Base-by-base conservation (phyloP, 306 rosid species). In the Casuarina cunninghamiana region DNA sequence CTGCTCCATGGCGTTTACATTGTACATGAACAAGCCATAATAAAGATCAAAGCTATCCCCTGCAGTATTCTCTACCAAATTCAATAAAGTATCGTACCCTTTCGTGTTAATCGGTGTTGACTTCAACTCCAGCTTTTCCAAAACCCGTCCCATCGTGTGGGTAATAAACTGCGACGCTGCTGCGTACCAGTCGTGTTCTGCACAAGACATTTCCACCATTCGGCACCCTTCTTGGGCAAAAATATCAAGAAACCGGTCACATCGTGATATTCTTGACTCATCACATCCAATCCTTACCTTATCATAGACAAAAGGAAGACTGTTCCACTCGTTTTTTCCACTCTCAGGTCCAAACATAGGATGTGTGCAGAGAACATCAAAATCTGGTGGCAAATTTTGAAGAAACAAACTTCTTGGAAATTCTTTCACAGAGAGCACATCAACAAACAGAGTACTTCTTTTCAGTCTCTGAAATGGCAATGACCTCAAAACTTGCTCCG, bases 281-380 rank as follows among this genome's bases (percentile, higher is more conserved):
- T 85, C 90, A 21, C 45, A 72, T 80, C 90, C 91, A 69, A 93
- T 44, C 66, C 97, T 85, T 67, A 93, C 96, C 85, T 86, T 90
- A 76, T 93, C 96, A 65, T 79, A 93, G 75, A 93, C 89, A 79
- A 93, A 88, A 77, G 88, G 69, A 73, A 93, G 95, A 75, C 83
- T 82, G 10, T 82, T 84, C 97, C 98, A 93, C 69, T 93, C 95
- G 73, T 86, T 88, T 77, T 83, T 90, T 41, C 96, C 98, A 84
- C 97, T 93, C 86, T 91, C 97, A 50, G 98, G 97, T 65, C 98
- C 98, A 75, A 94, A 94, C 98, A 94, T 94, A 39, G 98, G 98
- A 82, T 26, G 32, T 26, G 32, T 26, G 32, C 32, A 26, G 32
- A 26, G 32, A 26, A 26, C 32, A 26, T 26, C 32, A 26, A 26